Conservation (phyloP, 202 grass and related monocot genomes). For the Panicum hallii region DNA sequence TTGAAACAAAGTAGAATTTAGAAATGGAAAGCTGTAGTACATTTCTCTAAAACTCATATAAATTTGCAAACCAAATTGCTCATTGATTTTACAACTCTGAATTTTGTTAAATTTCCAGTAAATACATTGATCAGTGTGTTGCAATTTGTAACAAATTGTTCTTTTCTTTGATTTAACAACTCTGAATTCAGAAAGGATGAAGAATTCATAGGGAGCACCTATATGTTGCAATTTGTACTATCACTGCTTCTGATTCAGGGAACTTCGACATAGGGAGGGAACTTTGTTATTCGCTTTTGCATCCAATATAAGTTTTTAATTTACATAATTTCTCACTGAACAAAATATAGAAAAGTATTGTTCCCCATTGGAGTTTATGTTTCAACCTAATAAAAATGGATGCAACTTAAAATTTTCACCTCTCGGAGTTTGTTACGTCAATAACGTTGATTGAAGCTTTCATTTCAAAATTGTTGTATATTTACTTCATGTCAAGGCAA, state of each 20-base stretch:
- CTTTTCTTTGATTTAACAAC: background rate
- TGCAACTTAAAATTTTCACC: background rate
- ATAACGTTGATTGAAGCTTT: background rate
- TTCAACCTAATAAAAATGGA: background rate
- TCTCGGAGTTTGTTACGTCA: background rate
- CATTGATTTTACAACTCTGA: background rate
- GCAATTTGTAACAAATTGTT: too few relatives aligned
- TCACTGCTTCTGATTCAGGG: conserved; percentile 8
- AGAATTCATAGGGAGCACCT: background rate
- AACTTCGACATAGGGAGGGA: background rate
- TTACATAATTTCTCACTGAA: background rate
- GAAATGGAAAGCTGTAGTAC: background rate
- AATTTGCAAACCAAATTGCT: background rate
- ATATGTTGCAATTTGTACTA: background rate
- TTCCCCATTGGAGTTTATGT: background rate
- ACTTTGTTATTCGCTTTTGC: background rate
- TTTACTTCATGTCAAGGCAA: conserved; percentile 1
- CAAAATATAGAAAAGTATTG: background rate
- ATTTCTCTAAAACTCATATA: background rate
- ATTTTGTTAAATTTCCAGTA: background rate
- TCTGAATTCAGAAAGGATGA: background rate
- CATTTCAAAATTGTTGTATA: background rate
- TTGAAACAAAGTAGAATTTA: background rate
- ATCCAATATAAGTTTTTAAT: background rate
- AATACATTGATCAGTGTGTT: background rate